Evolutionary conservation across 2,329 filamentous ascomycete species (phyloP).

Genomic region (Tolypocladium sp.): DNA sequence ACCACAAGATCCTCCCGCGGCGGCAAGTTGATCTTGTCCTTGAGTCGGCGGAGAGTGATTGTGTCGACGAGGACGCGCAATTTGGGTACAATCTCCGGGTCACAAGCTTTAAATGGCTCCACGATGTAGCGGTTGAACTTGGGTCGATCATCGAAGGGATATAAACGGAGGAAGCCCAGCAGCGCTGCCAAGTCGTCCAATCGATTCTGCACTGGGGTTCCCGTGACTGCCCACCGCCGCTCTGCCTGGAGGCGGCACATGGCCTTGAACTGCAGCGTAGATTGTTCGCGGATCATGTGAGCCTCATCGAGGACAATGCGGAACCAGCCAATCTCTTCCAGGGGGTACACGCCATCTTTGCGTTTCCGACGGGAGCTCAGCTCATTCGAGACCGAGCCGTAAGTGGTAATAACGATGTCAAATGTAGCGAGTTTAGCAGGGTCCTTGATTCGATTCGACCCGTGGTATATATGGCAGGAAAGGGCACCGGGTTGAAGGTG

Average conservation of each 20-base stretch:
- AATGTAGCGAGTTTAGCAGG: slow-evolving; percentile 58
- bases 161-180: slow-evolving; percentile 74
- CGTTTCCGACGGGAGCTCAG: slow-evolving; percentile 53
- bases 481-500: slow-evolving; percentile 61
- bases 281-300: slow-evolving; percentile 83
- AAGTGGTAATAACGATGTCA: slow-evolving; percentile 87
- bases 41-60: slow-evolving; percentile 84
- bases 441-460: slow-evolving; percentile 63
- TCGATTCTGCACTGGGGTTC: slow-evolving; percentile 90
- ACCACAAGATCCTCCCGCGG: slow-evolving; percentile 64
- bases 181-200: slow-evolving; percentile 83
- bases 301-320: slow-evolving; percentile 91
- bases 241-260: slow-evolving; percentile 72
- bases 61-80: slow-evolving; percentile 85
- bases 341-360: slow-evolving; percentile 51
- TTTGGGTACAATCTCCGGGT: slow-evolving; percentile 75
- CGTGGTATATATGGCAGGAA: slow-evolving; percentile 79
- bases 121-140: slow-evolving; percentile 76
- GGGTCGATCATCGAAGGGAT: slow-evolving; percentile 71
- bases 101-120: slow-evolving; percentile 76
- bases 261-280: slow-evolving; percentile 73
- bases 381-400: slow-evolving; percentile 79
- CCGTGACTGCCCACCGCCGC: slow-evolving; percentile 93
- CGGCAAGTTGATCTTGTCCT: slow-evolving; percentile 82
- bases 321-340: slow-evolving; percentile 82